Percentiles rank a stretch among this genome's conserved stretches.
These are phyloP conservation scores for Ogataea polymorpha DNA, from an alignment of 805 yeast species.

Conservation along the genomic window DNA sequence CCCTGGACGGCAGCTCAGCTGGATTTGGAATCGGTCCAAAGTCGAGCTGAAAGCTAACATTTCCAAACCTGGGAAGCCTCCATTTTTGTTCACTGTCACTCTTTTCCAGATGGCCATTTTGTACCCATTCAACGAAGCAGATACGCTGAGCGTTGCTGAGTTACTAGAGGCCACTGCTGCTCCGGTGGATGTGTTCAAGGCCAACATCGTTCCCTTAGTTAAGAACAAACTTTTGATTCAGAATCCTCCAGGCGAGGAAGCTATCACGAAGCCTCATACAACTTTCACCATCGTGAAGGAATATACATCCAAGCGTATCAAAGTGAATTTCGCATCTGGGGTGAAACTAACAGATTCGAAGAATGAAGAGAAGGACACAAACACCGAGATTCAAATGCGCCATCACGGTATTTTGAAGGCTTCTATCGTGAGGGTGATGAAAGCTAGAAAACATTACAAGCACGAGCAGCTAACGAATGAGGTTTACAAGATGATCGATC, in stretches of 20 bases:
- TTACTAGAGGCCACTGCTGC: conserved; percentile 68
- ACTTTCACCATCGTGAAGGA: conserved; percentile 70
- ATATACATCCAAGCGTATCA: conserved; percentile 79
- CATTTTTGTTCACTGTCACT: conserved; percentile 77
- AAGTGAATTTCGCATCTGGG: conserved; percentile 62
- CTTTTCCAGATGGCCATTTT: conserved; percentile 85
- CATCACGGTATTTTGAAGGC: conserved; percentile 72
- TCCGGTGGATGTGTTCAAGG: conserved; percentile 60
- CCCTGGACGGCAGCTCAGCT: conserved; percentile 81
- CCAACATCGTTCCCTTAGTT: conserved; percentile 75
- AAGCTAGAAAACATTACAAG: conserved; percentile 76
- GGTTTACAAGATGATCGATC: conserved; percentile 76
- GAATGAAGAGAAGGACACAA: conserved; percentile 77
- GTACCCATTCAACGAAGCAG: conserved; percentile 74
- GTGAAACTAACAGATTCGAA: conserved; percentile 49
- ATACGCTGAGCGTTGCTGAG: conserved; percentile 55
- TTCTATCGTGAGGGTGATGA: conserved; percentile 94
- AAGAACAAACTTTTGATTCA: conserved; percentile 74
- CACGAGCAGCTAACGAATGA: conserved; percentile 84
- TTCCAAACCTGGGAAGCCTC: conserved; percentile 75
- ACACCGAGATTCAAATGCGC: conserved; percentile 69
- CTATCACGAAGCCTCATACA: conserved; percentile 50
- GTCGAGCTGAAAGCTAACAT: conserved; percentile 88
- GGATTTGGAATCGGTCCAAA: conserved; percentile 95
- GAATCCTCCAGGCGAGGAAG: conserved; percentile 58